phyloP scores from a whole-genome alignment of 2,329 filamentous ascomycete genomes.

The Phialemonium atrogriseum region DNA sequence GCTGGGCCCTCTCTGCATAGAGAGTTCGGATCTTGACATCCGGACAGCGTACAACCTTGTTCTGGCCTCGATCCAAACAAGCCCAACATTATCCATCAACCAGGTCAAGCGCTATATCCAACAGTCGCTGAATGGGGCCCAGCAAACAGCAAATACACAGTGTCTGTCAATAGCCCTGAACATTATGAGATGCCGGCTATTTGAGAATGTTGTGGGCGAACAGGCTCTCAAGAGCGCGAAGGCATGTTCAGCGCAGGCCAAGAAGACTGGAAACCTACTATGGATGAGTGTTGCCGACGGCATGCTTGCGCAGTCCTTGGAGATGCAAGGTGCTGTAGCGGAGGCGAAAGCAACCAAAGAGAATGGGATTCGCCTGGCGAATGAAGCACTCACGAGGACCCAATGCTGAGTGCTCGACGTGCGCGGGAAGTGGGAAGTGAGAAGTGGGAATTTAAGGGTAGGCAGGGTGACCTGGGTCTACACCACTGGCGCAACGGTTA shows the following conservation, averaged over 20 bases:
- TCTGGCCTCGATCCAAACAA: slow-evolving; percentile 56
- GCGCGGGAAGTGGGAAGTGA: neutral
- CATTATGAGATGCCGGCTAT: slow-evolving; percentile 78
- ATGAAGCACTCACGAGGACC: slow-evolving; percentile 28
- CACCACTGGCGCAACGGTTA: too few species aligned
- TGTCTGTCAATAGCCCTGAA: slow-evolving; percentile 76
- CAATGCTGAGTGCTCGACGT: slow-evolving; percentile 6
- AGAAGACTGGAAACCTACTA: slow-evolving; percentile 60
- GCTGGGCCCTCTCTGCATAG: slow-evolving; percentile 58
- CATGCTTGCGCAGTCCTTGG: slow-evolving; percentile 67
- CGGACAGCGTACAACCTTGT: slow-evolving; percentile 71
- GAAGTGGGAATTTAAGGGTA: too few species aligned
- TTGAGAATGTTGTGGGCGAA: slow-evolving; percentile 71
- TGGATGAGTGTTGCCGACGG: slow-evolving; percentile 78
- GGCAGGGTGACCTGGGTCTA: too few species aligned
- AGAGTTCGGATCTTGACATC: slow-evolving; percentile 67
- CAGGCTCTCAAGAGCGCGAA: slow-evolving; percentile 70
- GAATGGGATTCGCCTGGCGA: slow-evolving; percentile 32
- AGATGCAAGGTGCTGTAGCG: slow-evolving; percentile 51
- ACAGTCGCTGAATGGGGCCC: slow-evolving; percentile 60
- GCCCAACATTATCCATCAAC: slow-evolving; percentile 58
- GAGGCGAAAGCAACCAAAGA: slow-evolving; percentile 32
- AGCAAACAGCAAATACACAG: slow-evolving; percentile 64
- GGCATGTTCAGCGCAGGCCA: slow-evolving; percentile 60
- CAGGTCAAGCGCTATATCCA: slow-evolving; percentile 74